A percentile compares a stretch with the other conserved stretches of the same genome.
These are phyloP conservation scores for Blepharisma japonicum DNA, from an alignment of 73 alveolate species.

Conservation along the genomic window DNA sequence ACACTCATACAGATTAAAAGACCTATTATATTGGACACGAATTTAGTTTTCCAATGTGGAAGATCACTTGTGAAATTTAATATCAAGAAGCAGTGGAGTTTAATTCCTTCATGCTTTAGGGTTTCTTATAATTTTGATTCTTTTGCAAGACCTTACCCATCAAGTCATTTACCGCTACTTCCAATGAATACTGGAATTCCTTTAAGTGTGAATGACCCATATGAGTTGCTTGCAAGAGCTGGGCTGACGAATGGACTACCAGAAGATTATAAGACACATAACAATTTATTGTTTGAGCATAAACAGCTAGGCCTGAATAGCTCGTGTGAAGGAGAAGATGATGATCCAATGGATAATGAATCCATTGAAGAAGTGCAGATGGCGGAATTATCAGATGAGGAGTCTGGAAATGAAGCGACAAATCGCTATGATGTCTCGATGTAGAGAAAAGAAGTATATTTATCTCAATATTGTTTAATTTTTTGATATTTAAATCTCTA, in stretches of 20 bases:
- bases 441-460: no score
- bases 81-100: constrained; percentile 31
- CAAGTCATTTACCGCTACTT: not conserved
- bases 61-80: constrained; percentile 47
- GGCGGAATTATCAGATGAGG: not conserved
- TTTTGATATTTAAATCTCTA: no score
- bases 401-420: not conserved
- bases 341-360: not conserved
- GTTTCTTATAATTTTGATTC: not conserved
- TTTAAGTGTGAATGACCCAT: constrained; percentile 14
- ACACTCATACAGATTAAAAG: constrained; percentile 75
- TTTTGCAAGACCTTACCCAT: not conserved
- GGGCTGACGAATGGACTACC: not conserved
- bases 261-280: not conserved
- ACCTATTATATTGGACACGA: constrained; percentile 14
- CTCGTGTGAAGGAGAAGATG: constrained; percentile 28
- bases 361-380: constrained; percentile 22
- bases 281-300: constrained; percentile 6
- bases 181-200: constrained; percentile 28
- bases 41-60: constrained; percentile 40
- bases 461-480: not conserved
- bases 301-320: constrained; percentile 18
- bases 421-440: not conserved
- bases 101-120: constrained; percentile 30
- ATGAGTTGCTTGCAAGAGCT: not conserved